Evolutionary conservation across 352 stramenopile species (phyloP), one percentile per base, ranked within the genome.

Genomic region (Globisporangium megalacanthum): DNA sequence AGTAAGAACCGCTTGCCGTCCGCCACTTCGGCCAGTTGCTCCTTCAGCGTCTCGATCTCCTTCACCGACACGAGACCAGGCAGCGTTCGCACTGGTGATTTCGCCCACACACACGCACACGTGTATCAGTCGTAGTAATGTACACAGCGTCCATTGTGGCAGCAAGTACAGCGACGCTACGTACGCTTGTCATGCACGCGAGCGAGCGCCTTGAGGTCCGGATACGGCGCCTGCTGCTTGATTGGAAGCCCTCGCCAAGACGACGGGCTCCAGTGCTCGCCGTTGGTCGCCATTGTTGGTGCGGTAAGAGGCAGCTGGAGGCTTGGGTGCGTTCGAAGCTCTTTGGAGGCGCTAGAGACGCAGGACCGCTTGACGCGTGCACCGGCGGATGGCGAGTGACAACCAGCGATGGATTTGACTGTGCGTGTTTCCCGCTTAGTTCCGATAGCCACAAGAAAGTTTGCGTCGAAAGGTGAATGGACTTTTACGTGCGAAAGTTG

Each of bases 1-100:
- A 99, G 77, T 49, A 99, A 69, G 70, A 99, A 99, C 56, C 95
- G 93, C 71, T 99, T 96, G 48, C 97, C 97, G 55, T 91, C 84
- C 20, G 93, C 96, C 17, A 97, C 96, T 45, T 97, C 88, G 1
- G 91, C 94, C 49, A 99, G 65, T 58, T 98, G 80, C 64, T 93
- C 81, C 58, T 89, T 90, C n/a, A 97, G 64, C 13, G 58, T 64
- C 49, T 97, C 86, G 22, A 99, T 96, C 77, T 99, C 97, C 56
- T 89, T 92, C 56, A 97, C 92, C 61, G 97, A 99, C 55, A 99
- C 96, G 9, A 99, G 77, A 2, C 95, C 95, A 33, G 87, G 87
- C 46, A 96, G 66, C 44, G 69, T 80, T 49, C 71, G 75, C 60
- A 96, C 84, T 93, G 54, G 66, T 73, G 22, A 35, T 45, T n/a